These are phyloP conservation scores for Zygosaccharomyces pseudobailii DNA, from an alignment of 1,139 yeast species.

Conservation along the genomic window DNA sequence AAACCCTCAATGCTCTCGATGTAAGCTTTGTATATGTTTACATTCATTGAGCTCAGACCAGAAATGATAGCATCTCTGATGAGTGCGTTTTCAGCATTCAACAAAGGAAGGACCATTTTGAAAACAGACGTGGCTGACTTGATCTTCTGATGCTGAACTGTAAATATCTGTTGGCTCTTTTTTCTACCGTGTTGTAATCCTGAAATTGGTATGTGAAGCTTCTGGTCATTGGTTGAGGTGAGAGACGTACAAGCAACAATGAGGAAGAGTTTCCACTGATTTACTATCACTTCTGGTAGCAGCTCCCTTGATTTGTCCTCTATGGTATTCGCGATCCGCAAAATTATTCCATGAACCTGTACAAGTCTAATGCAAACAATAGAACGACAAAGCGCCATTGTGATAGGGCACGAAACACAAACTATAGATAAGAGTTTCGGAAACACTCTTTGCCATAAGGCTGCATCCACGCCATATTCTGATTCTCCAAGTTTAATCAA, in stretches of 20 bases:
- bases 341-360: slow-evolving; percentile 78
- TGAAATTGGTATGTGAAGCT: slow-evolving; percentile 51
- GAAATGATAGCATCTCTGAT: slow-evolving; percentile 81
- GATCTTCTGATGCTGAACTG: slow-evolving; percentile 84
- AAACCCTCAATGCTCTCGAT: slow-evolving; percentile 71
- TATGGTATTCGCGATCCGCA: slow-evolving; percentile 53
- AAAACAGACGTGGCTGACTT: slow-evolving; percentile 91
- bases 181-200: slow-evolving; percentile 42
- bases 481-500: slow-evolving; percentile 77
- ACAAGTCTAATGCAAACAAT: slow-evolving; percentile 85
- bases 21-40: slow-evolving; percentile 79
- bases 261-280: slow-evolving; percentile 84
- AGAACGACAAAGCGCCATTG: slow-evolving; percentile 91
- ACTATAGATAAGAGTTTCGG: slow-evolving; percentile 70
- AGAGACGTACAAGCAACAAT: slow-evolving; percentile 90
- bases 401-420: slow-evolving; percentile 82
- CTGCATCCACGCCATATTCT: slow-evolving; percentile 91
- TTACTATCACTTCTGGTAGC: slow-evolving; percentile 71
- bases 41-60: slow-evolving; percentile 84
- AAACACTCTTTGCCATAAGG: slow-evolving; percentile 86
- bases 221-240: slow-evolving; percentile 86
- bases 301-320: slow-evolving; percentile 34
- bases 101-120: slow-evolving; percentile 76
- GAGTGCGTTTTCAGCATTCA: slow-evolving; percentile 65
- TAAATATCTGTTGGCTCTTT: slow-evolving; percentile 67